phyloP scores from a whole-genome alignment of 225 moss, liverwort and hornwort species.

The Anthoceros angustus region DNA sequence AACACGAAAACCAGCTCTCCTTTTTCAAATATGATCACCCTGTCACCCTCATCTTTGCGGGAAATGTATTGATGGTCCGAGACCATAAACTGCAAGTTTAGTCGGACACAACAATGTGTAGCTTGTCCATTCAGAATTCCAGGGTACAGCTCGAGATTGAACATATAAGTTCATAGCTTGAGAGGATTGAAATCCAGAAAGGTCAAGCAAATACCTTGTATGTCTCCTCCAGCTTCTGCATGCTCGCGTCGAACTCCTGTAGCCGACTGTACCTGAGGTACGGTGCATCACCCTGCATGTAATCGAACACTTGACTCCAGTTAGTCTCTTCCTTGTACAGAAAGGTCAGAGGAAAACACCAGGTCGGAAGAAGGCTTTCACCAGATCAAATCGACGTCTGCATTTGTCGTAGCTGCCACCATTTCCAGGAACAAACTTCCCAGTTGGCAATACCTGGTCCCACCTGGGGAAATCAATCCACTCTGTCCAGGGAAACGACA shows the following conservation, averaged over 20 bases:
- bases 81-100: slow-evolving; percentile 7
- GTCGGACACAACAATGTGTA: not conserved
- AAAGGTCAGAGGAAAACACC: not conserved
- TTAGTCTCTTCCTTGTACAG: not conserved
- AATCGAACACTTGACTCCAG: not conserved
- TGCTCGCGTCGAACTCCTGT: slow-evolving; percentile 2
- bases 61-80: slow-evolving; percentile 8
- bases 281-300: slow-evolving; percentile 5
- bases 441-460: slow-evolving; percentile 5
- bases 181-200: not conserved
- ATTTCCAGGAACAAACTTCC: slow-evolving; percentile 8
- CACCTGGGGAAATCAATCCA: slow-evolving; percentile 9
- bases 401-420: slow-evolving; percentile 11
- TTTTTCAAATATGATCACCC: slow-evolving; percentile 7
- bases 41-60: slow-evolving; percentile 7
- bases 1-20: slow-evolving; percentile 8
- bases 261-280: slow-evolving; percentile 5
- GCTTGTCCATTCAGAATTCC: too few relatives aligned
- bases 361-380: not conserved
- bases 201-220: not conserved
- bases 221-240: slow-evolving; percentile 5
- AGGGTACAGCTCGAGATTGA: not conserved
- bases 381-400: slow-evolving; percentile 10
- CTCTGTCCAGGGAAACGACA: not conserved
- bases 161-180: not conserved